Conservation (phyloP, 202 grass and related monocot species). For the Bolboschoenoplectus hybrid region DNA sequence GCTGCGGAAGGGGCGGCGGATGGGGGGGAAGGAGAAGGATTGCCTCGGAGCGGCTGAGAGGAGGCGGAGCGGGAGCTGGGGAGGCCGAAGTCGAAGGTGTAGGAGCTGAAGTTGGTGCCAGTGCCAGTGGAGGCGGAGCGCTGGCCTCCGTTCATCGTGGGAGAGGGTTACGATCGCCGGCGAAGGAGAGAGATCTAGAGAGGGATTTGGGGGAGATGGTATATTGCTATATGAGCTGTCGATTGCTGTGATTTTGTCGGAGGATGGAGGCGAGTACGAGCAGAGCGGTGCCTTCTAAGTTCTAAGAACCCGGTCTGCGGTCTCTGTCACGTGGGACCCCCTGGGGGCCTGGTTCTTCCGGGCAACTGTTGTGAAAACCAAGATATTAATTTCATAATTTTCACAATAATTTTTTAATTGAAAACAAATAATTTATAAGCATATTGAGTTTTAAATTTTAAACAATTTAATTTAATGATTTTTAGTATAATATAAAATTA, state of each 20-base stretch:
- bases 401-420: too few species aligned
- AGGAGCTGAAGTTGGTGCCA: slow-evolving; percentile 77
- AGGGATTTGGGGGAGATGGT: not conserved
- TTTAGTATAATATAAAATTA: too few species aligned
- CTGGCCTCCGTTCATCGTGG: slow-evolving; percentile 32
- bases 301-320: not conserved
- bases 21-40: slow-evolving; percentile 27
- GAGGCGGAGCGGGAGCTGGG: slow-evolving; percentile 62
- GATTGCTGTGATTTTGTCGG: not conserved
- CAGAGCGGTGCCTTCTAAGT: not conserved
- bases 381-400: too few species aligned
- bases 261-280: not conserved
- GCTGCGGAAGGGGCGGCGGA: slow-evolving; percentile 49
- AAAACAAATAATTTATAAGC: too few species aligned
- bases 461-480: too few species aligned
- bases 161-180: slow-evolving; percentile 54
- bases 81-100: slow-evolving; percentile 74
- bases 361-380: too few species aligned
- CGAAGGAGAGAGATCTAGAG: slow-evolving; percentile 47
- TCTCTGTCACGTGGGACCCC: not conserved
- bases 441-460: too few species aligned
- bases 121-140: slow-evolving; percentile 51
- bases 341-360: too few species aligned
- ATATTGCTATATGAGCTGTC: not conserved
- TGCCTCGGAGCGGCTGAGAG: slow-evolving; percentile 64